A percentile compares a stretch with the other conserved stretches of the same genome.
These are phyloP conservation scores for Umbellularia californica DNA, from an alignment of 164 flowering plant species.

Conservation along the genomic window DNA sequence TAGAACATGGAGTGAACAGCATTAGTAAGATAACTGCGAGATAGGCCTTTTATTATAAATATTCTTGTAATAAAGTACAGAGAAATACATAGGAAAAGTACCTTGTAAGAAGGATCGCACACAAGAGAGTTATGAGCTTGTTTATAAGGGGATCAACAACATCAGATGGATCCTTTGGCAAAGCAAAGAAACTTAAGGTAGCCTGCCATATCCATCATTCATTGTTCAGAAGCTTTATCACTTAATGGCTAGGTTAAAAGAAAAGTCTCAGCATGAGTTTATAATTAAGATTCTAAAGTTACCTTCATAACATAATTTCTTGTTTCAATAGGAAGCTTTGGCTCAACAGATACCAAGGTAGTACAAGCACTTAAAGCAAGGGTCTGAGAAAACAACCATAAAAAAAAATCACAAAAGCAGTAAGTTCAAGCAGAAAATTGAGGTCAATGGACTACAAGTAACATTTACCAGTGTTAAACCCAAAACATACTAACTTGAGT, in stretches of 20 bases:
- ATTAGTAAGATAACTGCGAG: no score
- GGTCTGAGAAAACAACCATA: constrained; percentile 38
- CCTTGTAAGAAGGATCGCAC: constrained; percentile 95
- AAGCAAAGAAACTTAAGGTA: constrained; percentile 86
- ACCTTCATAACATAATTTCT: constrained; percentile 93
- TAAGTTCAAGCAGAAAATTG: not conserved
- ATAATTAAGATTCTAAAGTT: not conserved
- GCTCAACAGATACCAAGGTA: constrained; percentile 94
- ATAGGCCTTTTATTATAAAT: no score
- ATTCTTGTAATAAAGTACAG: not conserved
- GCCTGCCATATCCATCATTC: constrained; percentile 56
- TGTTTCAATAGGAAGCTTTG: constrained; percentile 80
- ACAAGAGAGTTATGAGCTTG: constrained; percentile 80
- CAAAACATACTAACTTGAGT: constrained; percentile 61
- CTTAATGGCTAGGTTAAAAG: not conserved
- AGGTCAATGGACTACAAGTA: not conserved
- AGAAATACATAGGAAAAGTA: constrained; percentile 19
- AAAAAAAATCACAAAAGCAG: not conserved
- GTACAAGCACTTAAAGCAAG: constrained; percentile 93
- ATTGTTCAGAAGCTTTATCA: constrained; percentile 2
- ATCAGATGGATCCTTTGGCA: constrained; percentile 78
- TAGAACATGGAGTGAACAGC: no score
- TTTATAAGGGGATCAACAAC: constrained; percentile 75
- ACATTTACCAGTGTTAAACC: not conserved
- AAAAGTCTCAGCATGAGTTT: not conserved